A percentile compares a stretch with the other conserved stretches of the same genome.
These are phyloP conservation scores for Blastobotrys raffinosifermentans DNA, from an alignment of 1,139 yeast species.

Conservation along the genomic window DNA sequence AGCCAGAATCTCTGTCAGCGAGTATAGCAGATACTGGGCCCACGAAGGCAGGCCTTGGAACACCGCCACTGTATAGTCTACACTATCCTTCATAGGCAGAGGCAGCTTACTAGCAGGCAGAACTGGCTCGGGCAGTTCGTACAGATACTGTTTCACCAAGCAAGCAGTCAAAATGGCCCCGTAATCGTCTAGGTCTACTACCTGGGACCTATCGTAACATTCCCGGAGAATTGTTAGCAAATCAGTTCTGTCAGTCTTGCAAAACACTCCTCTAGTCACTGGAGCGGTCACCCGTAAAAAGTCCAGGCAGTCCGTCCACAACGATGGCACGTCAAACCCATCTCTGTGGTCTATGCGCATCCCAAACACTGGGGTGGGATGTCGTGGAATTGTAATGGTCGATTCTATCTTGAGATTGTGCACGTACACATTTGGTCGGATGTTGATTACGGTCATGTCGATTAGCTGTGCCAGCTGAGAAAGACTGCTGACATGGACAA, in stretches of 20 bases:
- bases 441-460: constrained; percentile 71
- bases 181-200: constrained; percentile 33
- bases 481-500: constrained; percentile 50
- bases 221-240: constrained; percentile 30
- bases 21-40: constrained; percentile 20
- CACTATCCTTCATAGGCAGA: constrained; percentile 28
- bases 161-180: constrained; percentile 36
- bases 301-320: constrained; percentile 29
- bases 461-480: constrained; percentile 60
- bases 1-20: constrained; percentile 19
- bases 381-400: constrained; percentile 33
- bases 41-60: constrained; percentile 19
- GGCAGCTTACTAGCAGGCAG: constrained; percentile 25
- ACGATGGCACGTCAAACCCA: constrained; percentile 21
- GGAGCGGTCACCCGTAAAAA: constrained; percentile 22
- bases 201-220: constrained; percentile 36
- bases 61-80: constrained; percentile 22
- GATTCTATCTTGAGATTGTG: constrained; percentile 40
- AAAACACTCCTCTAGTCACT: constrained; percentile 26
- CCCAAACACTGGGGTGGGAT: constrained; percentile 33
- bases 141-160: constrained; percentile 32
- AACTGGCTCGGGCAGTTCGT: constrained; percentile 34
- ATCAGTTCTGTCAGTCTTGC: constrained; percentile 20
- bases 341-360: constrained; percentile 18
- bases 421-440: constrained; percentile 66